phyloP scores from a whole-genome alignment of 305 asterid genomes.

The Fraxinus greggii region DNA sequence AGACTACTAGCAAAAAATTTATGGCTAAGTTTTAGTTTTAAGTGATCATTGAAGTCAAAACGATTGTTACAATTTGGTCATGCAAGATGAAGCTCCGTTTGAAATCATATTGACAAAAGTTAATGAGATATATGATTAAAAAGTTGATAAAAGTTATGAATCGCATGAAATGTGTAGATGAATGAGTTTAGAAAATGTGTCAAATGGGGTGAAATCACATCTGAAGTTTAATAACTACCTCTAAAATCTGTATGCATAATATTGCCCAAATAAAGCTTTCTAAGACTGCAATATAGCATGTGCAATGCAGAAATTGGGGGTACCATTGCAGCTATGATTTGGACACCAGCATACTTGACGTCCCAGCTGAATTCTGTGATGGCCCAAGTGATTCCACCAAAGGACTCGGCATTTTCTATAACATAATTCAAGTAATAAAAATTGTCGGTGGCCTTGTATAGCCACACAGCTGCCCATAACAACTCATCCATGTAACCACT shows the following conservation, averaged over 20 bases:
- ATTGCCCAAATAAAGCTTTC: background rate
- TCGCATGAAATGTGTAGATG: background rate
- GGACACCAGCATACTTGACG: constrained; percentile 80
- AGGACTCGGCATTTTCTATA: constrained; percentile 45
- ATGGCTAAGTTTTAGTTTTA: background rate
- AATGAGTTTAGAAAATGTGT: background rate
- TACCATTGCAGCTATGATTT: constrained; percentile 78
- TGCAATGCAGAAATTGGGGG: background rate
- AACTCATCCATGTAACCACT: constrained; percentile 90
- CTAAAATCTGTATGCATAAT: background rate
- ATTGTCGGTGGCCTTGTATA: constrained; percentile 82
- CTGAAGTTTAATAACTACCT: background rate
- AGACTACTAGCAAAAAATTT: background rate
- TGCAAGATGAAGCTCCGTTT: background rate
- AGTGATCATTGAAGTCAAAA: background rate
- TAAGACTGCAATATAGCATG: background rate
- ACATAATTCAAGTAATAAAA: constrained; percentile 53
- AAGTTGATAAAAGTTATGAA: background rate
- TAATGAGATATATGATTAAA: background rate
- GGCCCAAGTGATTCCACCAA: constrained; percentile 92
- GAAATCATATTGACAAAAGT: background rate
- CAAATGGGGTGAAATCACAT: background rate
- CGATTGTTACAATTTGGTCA: background rate
- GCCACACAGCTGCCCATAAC: constrained; percentile 92
- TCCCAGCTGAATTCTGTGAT: constrained; percentile 92